Conservation (phyloP, 805 yeast genomes). For the Nakazawaea ishiwadae region DNA sequence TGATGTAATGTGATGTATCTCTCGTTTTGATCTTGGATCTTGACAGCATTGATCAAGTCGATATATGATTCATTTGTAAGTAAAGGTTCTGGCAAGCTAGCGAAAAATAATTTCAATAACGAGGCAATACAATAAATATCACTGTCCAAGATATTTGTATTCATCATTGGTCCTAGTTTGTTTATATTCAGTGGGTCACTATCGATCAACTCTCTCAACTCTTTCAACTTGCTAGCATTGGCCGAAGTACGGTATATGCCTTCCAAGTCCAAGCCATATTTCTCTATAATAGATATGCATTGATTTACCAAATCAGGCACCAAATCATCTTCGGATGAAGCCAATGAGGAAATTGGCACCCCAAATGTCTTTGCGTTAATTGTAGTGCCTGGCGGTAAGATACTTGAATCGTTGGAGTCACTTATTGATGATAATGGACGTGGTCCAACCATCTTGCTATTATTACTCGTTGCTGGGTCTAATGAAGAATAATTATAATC, state of each 20-base stretch:
- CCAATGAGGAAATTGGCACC: constrained; percentile 69
- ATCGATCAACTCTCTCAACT: constrained; percentile 67
- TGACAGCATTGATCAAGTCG: constrained; percentile 65
- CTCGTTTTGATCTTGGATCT: constrained; percentile 51
- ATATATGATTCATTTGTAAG: constrained; percentile 60
- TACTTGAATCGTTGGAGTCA: constrained; percentile 5
- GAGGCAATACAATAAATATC: constrained; percentile 90
- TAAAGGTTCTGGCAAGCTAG: constrained; percentile 82
- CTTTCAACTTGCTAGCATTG: constrained; percentile 67
- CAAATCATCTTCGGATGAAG: constrained; percentile 81
- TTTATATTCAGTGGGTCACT: constrained; percentile 62
- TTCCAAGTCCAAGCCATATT: constrained; percentile 77
- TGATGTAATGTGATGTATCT: constrained; percentile 80
- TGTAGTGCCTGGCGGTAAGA: constrained; percentile 31
- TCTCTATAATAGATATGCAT: constrained; percentile 83
- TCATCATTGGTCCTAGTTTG: constrained; percentile 36
- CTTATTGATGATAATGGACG: constrained; percentile 25
- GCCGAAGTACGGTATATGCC: constrained; percentile 90
- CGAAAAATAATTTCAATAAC: constrained; percentile 76
- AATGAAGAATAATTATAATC: constrained; percentile 2
- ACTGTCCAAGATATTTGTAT: constrained; percentile 52
- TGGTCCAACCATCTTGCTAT: constrained; percentile 18
- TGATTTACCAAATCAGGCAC: constrained; percentile 88
- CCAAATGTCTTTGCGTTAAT: constrained; percentile 59
- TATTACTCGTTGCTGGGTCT: constrained; percentile 3